A percentile compares a stretch with the other conserved stretches of the same genome.
phyloP scores from a whole-genome alignment of 1,139 yeast genomes.

The Yamadazyma membranifaciens region DNA sequence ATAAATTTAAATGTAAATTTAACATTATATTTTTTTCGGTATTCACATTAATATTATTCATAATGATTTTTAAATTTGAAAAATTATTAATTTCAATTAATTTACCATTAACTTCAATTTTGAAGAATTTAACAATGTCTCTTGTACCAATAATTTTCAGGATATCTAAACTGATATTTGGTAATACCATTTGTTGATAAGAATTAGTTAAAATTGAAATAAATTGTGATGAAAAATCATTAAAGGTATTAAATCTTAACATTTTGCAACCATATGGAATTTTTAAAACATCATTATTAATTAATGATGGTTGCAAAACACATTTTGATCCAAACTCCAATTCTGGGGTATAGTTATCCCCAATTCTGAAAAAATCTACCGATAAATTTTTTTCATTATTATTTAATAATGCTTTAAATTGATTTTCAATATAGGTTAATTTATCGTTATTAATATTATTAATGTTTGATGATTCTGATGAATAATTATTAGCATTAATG shows the following conservation, averaged over 20 bases:
- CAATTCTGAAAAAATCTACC: conserved; percentile 26
- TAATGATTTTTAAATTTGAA: conserved; percentile 15
- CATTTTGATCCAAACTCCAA: conserved; percentile 17
- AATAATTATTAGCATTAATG: conserved; percentile 21
- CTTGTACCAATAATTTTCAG: conserved; percentile 21
- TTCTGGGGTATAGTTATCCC: conserved; percentile 19
- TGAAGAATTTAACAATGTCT: conserved; percentile 18
- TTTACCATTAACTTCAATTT: conserved; percentile 26
- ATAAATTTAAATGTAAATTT: conserved; percentile 12
- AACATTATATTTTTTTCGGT: conserved; percentile 14
- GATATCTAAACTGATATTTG: conserved; percentile 20
- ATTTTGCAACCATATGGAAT: conserved; percentile 21
- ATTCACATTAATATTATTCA: conserved; percentile 13
- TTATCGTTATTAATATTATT: not conserved
- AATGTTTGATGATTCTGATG: conserved; percentile 2
- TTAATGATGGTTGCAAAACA: conserved; percentile 16
- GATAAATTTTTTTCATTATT: conserved; percentile 20
- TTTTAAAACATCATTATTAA: conserved; percentile 15
- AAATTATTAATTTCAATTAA: conserved; percentile 15
- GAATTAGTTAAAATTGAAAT: conserved; percentile 13
- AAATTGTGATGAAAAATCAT: conserved; percentile 18
- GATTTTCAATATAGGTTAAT: conserved; percentile 9
- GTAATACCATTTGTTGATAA: conserved; percentile 21
- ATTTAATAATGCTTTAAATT: conserved; percentile 12
- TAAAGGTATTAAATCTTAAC: conserved; percentile 20